Evolutionary conservation across 164 flowering plant genomes (phyloP), one percentile per base, ranked within the genome.

Genomic region (Aristolochia fimbriata): DNA sequence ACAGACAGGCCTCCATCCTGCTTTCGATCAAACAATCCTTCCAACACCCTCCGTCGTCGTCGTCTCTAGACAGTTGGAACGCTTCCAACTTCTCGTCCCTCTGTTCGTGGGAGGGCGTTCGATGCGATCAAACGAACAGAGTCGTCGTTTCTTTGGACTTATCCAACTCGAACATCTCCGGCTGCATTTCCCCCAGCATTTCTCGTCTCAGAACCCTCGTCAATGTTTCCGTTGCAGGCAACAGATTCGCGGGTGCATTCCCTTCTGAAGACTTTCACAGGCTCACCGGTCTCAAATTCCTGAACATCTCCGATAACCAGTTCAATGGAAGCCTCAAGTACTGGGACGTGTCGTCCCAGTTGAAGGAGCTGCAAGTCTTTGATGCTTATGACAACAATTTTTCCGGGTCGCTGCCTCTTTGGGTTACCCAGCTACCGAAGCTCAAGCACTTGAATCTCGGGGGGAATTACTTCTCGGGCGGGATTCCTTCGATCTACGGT

Each of bases 61-160:
- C 78, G 43, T 69, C 66, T 33, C 65, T 82, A 15, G 24, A 61
- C 51, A 41, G 43, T 51, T 85, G 91, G 91, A 77, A 70, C 47
- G 59, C 68, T 17, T 65, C 86, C 23, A 74, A 78, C 73, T 77
- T 66, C 73, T 25, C 22, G 54, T 73, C 69, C 22, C 78, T 80
- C 21, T 86, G 88, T 60, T 62, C 78, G 55, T 86, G 93, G 93
- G 65, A 72, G 2, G 86, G 86, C 24, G 50, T 87, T 63, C 66
- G 52, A 9, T 87, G 94, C 55, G 81, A 80, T 68, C 48, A 14
- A 51, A 43, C 6, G 19, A 68, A 59, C 15, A 53, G 54, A 24
- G 56, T 61, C 3, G 71, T 87, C 10, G 70, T 78, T 54, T 72
- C 77, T 1, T 66, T 81, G 6, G 80, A 83, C 49, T 67, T 85